Evolutionary conservation across 495 filamentous ascomycete species (phyloP).

Genomic region (Margaritispora aquatica): DNA sequence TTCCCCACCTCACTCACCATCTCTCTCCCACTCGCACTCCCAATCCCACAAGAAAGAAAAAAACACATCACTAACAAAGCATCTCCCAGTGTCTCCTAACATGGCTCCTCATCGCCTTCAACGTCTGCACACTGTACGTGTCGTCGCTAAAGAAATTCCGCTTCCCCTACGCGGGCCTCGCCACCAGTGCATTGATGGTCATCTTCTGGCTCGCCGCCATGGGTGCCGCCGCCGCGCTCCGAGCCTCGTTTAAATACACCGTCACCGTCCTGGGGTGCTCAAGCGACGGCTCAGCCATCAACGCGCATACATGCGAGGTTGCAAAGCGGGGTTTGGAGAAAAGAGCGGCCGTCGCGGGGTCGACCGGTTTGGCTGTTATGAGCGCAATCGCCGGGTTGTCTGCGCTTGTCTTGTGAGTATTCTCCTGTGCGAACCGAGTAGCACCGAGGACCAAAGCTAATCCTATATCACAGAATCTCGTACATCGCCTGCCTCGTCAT

Average conservation of each 20-base stretch:
- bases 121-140: slow-evolving; percentile 35
- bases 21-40: neutral
- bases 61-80: neutral
- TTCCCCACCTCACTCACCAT: neutral
- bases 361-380: neutral
- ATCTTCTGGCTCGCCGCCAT: slow-evolving; percentile 40
- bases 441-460: no score
- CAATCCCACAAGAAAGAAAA: neutral
- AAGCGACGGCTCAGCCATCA: slow-evolving; percentile 15
- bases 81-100: slow-evolving; percentile 35
- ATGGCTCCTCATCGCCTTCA: slow-evolving; percentile 35
- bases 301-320: slow-evolving; percentile 19
- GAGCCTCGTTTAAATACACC: slow-evolving; percentile 16
- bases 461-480: neutral
- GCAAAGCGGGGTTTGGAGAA: slow-evolving; percentile 9
- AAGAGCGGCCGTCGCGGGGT: slow-evolving; percentile 6
- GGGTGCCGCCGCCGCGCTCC: slow-evolving; percentile 26
- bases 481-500: slow-evolving; percentile 4
- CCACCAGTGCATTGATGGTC: slow-evolving; percentile 34
- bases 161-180: slow-evolving; percentile 39
- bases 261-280: slow-evolving; percentile 10
- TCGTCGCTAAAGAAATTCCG: slow-evolving; percentile 28
- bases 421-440: no score
- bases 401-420: slow-evolving; percentile 34
- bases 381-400: slow-evolving; percentile 29